Evolutionary conservation across 1,139 yeast species (phyloP), one percentile per base, ranked within the genome.

Genomic region (Candida tropicalis): DNA sequence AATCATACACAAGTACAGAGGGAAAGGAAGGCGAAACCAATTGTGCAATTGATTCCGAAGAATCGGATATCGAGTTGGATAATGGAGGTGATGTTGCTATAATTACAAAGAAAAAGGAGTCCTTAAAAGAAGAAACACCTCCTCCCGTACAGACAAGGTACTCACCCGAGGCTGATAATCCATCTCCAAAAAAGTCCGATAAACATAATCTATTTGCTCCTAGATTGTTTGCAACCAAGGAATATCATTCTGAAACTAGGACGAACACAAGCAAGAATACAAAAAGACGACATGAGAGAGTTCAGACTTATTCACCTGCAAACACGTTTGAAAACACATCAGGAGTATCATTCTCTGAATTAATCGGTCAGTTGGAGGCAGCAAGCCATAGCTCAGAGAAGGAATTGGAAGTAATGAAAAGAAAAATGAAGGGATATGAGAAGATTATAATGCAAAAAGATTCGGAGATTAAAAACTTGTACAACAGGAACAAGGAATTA

Each of bases 321-420:
- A 13, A 18, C 22, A 17, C 7, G 5, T 31, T 32, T 15, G 25
- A 17, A n/a, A 24, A 25, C 8, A 10, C 16, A 3, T 13, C 18
- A 12, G 29, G 17, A 17, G 16, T 4, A n/a, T 25, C 36, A 17
- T 38, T 38, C n/a, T 23, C 25, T 9, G 41, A 25, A 4, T 31
- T 38, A 11, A 24, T 38, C 8, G 18, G 41, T 3, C 25, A 38
- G 18, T 29, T 38, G 12, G 41, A 38, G 25, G 24, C 12, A 3
- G 31, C 31, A 5, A 38, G 25, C 10, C 12, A 9, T 4, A 38
- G 23, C 7, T 40, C 17, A 11, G 28, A 36, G 17, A 25, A 32
- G 12, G 35, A 35, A 15, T n/a, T 33, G 5, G 38, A 39, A 3
- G n/a, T 22, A 5, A 24, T 26, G 24, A 33, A 33, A 15, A 18